Conservation (phyloP, 2,329 filamentous ascomycete genomes). For the Talaromyces piceae region DNA sequence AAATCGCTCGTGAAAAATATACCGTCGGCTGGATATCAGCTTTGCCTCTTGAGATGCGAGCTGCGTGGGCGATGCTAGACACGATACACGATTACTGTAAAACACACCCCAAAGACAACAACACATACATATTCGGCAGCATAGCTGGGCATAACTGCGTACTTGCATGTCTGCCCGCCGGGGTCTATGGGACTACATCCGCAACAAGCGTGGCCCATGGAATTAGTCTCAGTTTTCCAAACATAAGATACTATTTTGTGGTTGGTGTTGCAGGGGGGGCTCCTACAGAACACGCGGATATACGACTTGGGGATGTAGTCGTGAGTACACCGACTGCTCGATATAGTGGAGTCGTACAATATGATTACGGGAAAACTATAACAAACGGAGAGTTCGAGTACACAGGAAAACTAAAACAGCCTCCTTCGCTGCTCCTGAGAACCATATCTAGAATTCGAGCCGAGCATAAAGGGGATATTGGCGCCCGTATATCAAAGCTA, state of each 20-base stretch:
- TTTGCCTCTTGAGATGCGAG: constrained; percentile 1
- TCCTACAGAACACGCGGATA: constrained; percentile 2
- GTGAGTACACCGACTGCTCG: constrained; percentile 17
- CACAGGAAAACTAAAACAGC: constrained; percentile 16
- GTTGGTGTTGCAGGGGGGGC: constrained; percentile 5
- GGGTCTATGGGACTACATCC: constrained; percentile 1
- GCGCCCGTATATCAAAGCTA: background rate
- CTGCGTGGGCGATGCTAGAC: constrained; percentile 2
- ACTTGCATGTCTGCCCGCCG: constrained; percentile 5
- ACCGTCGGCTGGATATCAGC: constrained; percentile 5
- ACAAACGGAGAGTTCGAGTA: constrained; percentile 14
- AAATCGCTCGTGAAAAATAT: constrained; percentile 3
- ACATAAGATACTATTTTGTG: background rate
- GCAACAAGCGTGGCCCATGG: background rate
- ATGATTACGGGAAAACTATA: constrained; percentile 20
- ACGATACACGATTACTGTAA: background rate
- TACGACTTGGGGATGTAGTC: constrained; percentile 19
- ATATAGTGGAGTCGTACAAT: constrained; percentile 21
- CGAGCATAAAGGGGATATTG: background rate
- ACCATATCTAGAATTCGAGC: constrained; percentile 3
- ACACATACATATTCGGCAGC: constrained; percentile 3
- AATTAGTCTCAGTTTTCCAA: constrained; percentile 1
- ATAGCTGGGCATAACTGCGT: constrained; percentile 6
- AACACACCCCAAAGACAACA: background rate
- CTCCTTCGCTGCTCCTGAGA: constrained; percentile 4